Percentiles rank a stretch among this genome's conserved stretches.
Evolutionary conservation across 768 basidiomycete species (phyloP).

Genomic region (Mycena capillaripes): DNA sequence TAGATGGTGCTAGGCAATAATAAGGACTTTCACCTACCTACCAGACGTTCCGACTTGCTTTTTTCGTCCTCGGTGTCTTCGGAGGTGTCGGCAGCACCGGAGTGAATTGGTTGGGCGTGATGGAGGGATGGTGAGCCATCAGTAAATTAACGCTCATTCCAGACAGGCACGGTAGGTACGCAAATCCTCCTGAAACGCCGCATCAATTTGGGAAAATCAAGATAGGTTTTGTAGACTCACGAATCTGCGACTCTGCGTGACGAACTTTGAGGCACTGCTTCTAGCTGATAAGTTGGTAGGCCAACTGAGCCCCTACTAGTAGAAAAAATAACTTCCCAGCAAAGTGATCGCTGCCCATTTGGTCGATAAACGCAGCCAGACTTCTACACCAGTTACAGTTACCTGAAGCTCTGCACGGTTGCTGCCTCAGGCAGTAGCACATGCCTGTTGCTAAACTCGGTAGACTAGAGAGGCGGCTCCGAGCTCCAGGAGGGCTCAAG

Average conservation of each 20-base stretch:
- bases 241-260: neutral
- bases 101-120: neutral
- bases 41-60: neutral
- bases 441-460: neutral
- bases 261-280: neutral
- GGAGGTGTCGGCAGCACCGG: neutral
- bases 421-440: neutral
- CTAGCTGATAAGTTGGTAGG: neutral
- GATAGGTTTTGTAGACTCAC: neutral
- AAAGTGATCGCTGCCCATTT: neutral
- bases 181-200: neutral
- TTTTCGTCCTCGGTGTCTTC: constrained; percentile 6
- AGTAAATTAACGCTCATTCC: neutral
- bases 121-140: neutral
- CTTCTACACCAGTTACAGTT: no score
- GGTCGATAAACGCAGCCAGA: neutral
- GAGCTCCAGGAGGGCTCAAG: neutral
- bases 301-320: neutral
- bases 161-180: neutral
- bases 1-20: neutral
- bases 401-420: no score
- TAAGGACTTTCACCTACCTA: constrained; percentile 15
- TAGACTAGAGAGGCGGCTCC: no score
- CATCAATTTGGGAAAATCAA: neutral
- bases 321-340: neutral